These are phyloP conservation scores for Pseudocercospora pini-densiflorae DNA, from an alignment of 2,329 filamentous ascomycete genomes.

Conservation along the genomic window DNA sequence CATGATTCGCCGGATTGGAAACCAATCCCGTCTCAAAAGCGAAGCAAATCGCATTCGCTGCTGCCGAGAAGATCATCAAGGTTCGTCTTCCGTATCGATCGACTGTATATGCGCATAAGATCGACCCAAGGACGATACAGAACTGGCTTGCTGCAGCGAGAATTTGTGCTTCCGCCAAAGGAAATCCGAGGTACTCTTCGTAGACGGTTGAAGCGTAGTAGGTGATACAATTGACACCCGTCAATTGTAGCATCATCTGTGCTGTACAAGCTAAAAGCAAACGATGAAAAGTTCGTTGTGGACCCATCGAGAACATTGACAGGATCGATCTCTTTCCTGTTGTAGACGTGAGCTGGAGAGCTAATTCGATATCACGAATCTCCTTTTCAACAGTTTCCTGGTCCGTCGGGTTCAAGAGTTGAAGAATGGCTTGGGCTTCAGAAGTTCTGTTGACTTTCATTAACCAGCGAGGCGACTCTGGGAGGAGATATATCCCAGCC, in stretches of 20 bases:
- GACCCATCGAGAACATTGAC: conserved; percentile 6
- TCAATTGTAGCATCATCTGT: conserved; percentile 16
- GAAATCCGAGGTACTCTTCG: conserved; percentile 24
- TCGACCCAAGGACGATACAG: conserved; percentile 28
- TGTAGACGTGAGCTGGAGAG: background rate
- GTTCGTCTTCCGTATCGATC: conserved; percentile 29
- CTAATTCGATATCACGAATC: conserved; percentile 5
- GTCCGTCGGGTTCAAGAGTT: conserved; percentile 56
- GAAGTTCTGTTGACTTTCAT: background rate
- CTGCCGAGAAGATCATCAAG: conserved; percentile 30
- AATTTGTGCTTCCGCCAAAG: conserved; percentile 18
- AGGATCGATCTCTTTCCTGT: background rate
- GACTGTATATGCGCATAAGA: conserved; percentile 27
- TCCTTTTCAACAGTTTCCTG: conserved; percentile 11
- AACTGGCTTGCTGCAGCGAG: conserved; percentile 15
- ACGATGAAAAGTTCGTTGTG: conserved; percentile 6
- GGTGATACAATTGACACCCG: conserved; percentile 10
- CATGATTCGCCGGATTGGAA: conserved; percentile 12
- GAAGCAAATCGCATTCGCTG: conserved; percentile 31
- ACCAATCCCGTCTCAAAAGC: conserved; percentile 14
- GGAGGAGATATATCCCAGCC: conserved; percentile 42
- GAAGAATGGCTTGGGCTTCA: conserved; percentile 54
- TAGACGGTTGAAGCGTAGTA: conserved; percentile 28
- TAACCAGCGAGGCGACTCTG: conserved; percentile 24
- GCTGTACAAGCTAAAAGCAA: conserved; percentile 15